Base-by-base conservation (phyloP, 208 protist genomes). In the Leishmania mexicana region DNA sequence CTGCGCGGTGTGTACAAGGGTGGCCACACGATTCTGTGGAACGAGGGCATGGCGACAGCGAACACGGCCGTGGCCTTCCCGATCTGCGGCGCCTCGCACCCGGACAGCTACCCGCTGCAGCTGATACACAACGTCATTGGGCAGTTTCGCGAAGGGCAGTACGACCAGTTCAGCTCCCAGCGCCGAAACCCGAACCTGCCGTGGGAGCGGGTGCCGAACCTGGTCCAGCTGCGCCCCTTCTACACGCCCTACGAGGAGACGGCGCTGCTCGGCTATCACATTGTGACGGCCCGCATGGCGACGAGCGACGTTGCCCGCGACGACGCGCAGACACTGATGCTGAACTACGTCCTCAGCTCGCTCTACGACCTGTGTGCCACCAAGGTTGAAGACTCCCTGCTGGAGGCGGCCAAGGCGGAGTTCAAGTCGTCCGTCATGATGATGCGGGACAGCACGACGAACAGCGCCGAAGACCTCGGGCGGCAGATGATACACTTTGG, bases 401-500 rank as follows among this genome's bases (percentile, higher is more conserved):
- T 99, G 10, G 93, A 98, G 87, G 88, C 96, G 80, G 98, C 97
- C 57, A 99, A 99, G 91, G 89, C 92, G 75, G 94, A 98, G 86
- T 96, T 98, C 86, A 99, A 99, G 90, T 87, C 95, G 8, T 93
- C 89, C 24, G 80, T 98, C 40, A 90, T 99, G 85, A 94, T 99
- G 92, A 95, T 97, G 89, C 90, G 98, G 31, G 99, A 99, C 85
- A 97, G 96, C 80, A 99, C 97, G n/a, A 97, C 94, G 38, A 93
- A 98, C 77, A 93, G 97, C 67, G 92, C 93, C 19, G 98, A 99
- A 86, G 98, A 99, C 73, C 95, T 99, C 53, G 99, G 99, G n/a
- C 89, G 98, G 28, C 98, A 99, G 88, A 94, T 99, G 88, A 97
- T 99, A 80, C 94, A 96, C 85, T 93, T 92, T 79, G 94, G 94